A percentile compares a stretch with the other conserved stretches of the same genome.
Conservation (phyloP, 345 rosid genomes). For the Leavenworthia alabamica region DNA sequence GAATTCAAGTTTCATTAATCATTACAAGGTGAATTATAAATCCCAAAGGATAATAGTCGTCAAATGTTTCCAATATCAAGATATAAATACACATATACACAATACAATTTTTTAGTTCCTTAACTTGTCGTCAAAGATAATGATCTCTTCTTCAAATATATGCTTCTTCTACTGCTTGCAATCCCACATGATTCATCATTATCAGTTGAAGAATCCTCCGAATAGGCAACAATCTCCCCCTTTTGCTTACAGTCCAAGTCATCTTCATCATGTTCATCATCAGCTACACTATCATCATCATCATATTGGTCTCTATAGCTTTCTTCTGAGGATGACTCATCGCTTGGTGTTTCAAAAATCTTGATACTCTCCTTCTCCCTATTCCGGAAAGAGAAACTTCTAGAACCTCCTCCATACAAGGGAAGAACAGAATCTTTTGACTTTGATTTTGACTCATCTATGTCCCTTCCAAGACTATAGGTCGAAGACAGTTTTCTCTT, state of each 20-base stretch:
- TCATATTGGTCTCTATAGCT: slow-evolving; percentile 9
- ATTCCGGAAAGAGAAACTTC: slow-evolving; percentile 48
- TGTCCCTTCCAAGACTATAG: slow-evolving; percentile 74
- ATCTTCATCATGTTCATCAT: slow-evolving; percentile 21
- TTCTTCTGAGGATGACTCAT: slow-evolving; percentile 39
- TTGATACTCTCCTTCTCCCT: slow-evolving; percentile 41
- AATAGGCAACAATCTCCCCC: slow-evolving; percentile 7
- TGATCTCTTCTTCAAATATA: slow-evolving; percentile 16
- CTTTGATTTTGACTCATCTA: slow-evolving; percentile 22
- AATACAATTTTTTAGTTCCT: background rate
- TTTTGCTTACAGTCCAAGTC: slow-evolving; percentile 8
- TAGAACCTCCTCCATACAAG: slow-evolving; percentile 37
- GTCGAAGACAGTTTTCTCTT: slow-evolving; percentile 69
- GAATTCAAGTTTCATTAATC: background rate
- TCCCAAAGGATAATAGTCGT: background rate
- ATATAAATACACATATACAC: background rate
- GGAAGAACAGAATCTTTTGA: slow-evolving; percentile 42
- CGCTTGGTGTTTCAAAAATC: slow-evolving; percentile 37
- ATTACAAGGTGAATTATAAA: background rate
- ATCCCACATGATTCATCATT: background rate
- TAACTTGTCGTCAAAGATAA: slow-evolving; percentile 10
- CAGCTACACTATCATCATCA: slow-evolving; percentile 6
- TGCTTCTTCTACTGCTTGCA: slow-evolving; percentile 17
- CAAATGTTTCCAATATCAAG: background rate
- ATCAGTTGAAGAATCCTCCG: slow-evolving; percentile 16